Evolutionary conservation across 139 green algal species (phyloP), one percentile per base, ranked within the genome.

Genomic region (Gonium pectorale): DNA sequence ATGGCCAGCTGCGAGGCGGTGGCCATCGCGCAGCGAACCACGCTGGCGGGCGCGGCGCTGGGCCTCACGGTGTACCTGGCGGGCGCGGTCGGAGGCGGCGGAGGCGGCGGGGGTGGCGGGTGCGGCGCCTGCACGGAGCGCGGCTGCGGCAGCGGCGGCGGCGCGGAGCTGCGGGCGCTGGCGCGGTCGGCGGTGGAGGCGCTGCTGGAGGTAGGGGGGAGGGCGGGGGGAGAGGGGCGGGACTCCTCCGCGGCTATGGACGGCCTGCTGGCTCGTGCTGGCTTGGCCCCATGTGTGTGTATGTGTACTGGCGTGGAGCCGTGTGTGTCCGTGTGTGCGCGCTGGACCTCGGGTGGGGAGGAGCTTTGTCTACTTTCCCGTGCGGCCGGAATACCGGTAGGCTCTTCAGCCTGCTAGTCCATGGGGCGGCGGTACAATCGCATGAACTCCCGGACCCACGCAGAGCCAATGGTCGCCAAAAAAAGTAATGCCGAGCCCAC

Each of bases 1-100:
- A 80, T 92, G 41, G 46, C 67, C 59, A 94, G 87, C 87, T 93
- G 91, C 67, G 86, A 96, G 82, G 91, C 91, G 29, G 92, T 96
- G 54, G 90, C 87, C 9, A 86, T 95, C 5, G 93, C 92, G 3
- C 74, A 91, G 70, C 71, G 83, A 27, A 90, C 83, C 59, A 89
- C 92, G 67, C 79, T 95, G 49, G 52, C 80, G 24, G 81, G 83
- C 1, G 81, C 70, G 4, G 66, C 90, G 59, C 83, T 97, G 67
- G 87, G 88, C 24, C 82, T 87, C 60, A 93, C 88, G 3, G 84
- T 95, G 31, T 96, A 95, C 79, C 71, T 89, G 22, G 83, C 91
- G 26, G 62, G 73, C 2, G 63, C 67, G 2, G 80, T 62, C 11
- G 83, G 83, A 0, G 75, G 63, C 3, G 80, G 63, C 11, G 87